phyloP scores from a whole-genome alignment of 768 basidiomycete genomes.

The Russula emetica region DNA sequence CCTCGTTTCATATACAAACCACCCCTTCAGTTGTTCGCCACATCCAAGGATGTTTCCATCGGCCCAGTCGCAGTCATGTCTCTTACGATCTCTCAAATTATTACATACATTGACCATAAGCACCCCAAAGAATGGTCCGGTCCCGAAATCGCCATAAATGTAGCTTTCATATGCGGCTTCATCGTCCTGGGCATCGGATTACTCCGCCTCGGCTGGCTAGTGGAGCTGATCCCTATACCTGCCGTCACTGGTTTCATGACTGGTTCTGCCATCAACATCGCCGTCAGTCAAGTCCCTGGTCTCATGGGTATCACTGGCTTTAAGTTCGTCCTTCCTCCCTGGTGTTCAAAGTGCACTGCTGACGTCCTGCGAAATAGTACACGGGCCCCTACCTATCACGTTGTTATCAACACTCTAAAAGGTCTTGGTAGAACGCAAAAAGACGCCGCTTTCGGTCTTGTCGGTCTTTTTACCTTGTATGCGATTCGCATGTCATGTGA shows the following conservation, averaged over 20 bases:
- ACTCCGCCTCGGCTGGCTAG: conserved; percentile 86
- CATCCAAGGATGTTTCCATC: conserved; percentile 98
- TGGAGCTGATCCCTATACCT: conserved; percentile 88
- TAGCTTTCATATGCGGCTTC: conserved; percentile 86
- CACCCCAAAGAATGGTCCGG: conserved; percentile 56
- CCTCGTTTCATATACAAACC: conserved; percentile 4
- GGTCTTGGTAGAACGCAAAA: conserved; percentile 63
- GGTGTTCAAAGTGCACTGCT: neutral
- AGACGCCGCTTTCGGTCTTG: conserved; percentile 89
- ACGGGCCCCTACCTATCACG: conserved; percentile 74
- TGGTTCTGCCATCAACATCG: conserved; percentile 93
- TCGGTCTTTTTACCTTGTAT: conserved; percentile 69
- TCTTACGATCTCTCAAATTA: conserved; percentile 76
- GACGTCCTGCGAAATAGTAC: conserved; percentile 48
- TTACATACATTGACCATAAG: conserved; percentile 53
- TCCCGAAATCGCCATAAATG: conserved; percentile 74
- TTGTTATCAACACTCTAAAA: conserved; percentile 92
- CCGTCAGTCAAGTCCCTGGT: conserved; percentile 81
- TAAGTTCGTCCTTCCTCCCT: conserved; percentile 48
- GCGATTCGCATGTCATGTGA: conserved; percentile 57
- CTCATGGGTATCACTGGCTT: conserved; percentile 85
- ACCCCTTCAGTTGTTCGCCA: conserved; percentile 75
- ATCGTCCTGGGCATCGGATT: conserved; percentile 89
- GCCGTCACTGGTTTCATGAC: conserved; percentile 95
- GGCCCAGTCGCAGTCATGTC: conserved; percentile 99